Base-by-base conservation (phyloP, 2,329 filamentous ascomycete genomes). In the Botrytis squamosa region DNA sequence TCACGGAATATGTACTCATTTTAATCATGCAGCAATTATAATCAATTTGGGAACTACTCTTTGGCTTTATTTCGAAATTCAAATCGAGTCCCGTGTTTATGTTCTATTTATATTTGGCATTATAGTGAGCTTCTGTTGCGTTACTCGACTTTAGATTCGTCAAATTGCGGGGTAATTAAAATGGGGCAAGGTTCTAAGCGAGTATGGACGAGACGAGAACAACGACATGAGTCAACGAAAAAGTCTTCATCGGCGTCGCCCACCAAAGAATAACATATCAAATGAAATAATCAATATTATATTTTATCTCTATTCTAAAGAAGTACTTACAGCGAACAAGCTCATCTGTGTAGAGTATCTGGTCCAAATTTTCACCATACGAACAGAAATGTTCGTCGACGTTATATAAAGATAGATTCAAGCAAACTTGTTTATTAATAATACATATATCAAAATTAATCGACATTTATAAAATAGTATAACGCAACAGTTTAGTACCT, bases 41-140 rank as follows among this genome's bases (percentile, higher is more conserved):
- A 40, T 2, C 8, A 18, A 42, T 4, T n/a, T 20, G 1, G 38
- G 14, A 29, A 16, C 22, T n/a, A 10, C 6, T 7, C 29, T 42
- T 25, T n/a, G 7, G 0, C 7, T 1, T 14, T 16, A 1, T 62
- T 42, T 42, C 25, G 10, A 40, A 62, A 16, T 62, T 62, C 18
- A 2, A n/a, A 8, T 6, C 7, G 2, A 1, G 1, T 62, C 1
- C 16, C 14, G 36, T 4, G n/a, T n/a, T 62, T 16, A 6, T n/a
- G 3, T 42, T 1, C 14, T 42, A 3, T 16, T 42, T 16, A 42
- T 42, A 42, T 1, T 25, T 6, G 16, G 25, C 25, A 62, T 62
- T 8, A 0, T 62, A 29, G 3, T 62, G 36, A 25, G 18, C 36
- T 40, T 25, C 12, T 40, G 59, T 62, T 25, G 59, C 18, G 10